Evolutionary conservation across 1,139 yeast species (phyloP), one percentile per base, ranked within the genome.

Genomic region (Pichia sp.): DNA sequence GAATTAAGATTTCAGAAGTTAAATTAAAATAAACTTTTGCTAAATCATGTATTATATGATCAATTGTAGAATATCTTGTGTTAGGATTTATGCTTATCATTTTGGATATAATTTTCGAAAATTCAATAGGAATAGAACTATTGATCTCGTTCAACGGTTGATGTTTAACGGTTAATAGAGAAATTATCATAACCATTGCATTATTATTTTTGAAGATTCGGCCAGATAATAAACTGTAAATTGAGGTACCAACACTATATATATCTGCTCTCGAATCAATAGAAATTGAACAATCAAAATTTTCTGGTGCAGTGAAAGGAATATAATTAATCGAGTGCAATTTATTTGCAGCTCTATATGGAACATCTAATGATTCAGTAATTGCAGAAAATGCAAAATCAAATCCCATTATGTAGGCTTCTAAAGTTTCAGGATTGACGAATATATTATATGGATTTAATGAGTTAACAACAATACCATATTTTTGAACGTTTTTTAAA

Each of bases 291-390:
- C 70, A 72, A 1, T 77, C 73, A 18, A 77, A 68, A 4, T 72
- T 66, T 57, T 77, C 82, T 1, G 82, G 82, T 0, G 81, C 72
- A 54, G 76, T 70, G 53, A 71, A 77, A 0, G 79, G 78, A 37
- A 76, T 59, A 53, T 70, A 65, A 34, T 69, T 73, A 1, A 69
- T 65, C 9, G 74, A 59, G 18, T 60, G 59, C 16, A 54, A 53
- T 37, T 65, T 55, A 46, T 68, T 68, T 13, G 61, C 59, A 32
- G 62, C 61, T 34, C 75, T 53, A 47, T 62, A 69, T 26, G 68
- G 66, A 42, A 63, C 61, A 15, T 70, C 60, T 32, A 76, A 65
- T 50, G 71, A 74, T 53, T 77, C 82, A 0, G 69, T 67, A 39
- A 64, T 64, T n/a, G 70, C 60, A 3, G 74, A 59, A 54, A 76